These are phyloP conservation scores for Colletotrichum viniferum DNA, from an alignment of 2,329 filamentous ascomycete species.

Conservation along the genomic window DNA sequence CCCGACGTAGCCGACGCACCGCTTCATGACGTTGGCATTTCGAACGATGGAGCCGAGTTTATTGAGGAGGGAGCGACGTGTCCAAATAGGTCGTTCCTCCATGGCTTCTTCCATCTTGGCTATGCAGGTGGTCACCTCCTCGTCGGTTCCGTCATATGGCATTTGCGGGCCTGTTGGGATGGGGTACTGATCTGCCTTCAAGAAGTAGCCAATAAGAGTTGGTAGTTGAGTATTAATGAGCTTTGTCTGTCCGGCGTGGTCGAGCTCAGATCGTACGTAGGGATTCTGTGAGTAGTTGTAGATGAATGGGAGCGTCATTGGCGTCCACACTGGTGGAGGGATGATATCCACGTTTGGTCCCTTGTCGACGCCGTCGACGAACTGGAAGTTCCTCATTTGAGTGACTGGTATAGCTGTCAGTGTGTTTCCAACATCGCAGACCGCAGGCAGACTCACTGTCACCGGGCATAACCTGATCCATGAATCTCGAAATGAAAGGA, in stretches of 20 bases:
- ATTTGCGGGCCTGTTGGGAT: conserved; percentile 64
- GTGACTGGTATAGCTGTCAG: conserved; percentile 32
- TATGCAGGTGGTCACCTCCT: conserved; percentile 68
- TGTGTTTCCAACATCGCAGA: conserved; percentile 39
- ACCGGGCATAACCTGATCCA: conserved; percentile 72
- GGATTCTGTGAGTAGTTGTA: conserved; percentile 88
- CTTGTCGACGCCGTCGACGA: conserved; percentile 62
- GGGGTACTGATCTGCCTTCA: conserved; percentile 66
- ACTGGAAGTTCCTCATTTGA: conserved; percentile 59
- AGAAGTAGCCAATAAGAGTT: conserved; percentile 62
- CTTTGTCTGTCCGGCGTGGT: conserved; percentile 54
- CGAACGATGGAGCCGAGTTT: conserved; percentile 59
- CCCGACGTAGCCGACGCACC: conserved; percentile 81
- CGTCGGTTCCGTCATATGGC: conserved; percentile 63
- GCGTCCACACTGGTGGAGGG: conserved; percentile 79
- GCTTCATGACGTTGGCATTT: conserved; percentile 66
- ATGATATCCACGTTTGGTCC: conserved; percentile 71
- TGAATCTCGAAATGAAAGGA: conserved; percentile 73
- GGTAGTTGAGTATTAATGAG: conserved; percentile 65
- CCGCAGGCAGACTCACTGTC: conserved; percentile 56
- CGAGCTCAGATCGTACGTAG: conserved; percentile 68
- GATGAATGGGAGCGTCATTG: conserved; percentile 75
- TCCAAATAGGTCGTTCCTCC: conserved; percentile 81
- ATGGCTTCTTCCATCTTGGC: conserved; percentile 69
- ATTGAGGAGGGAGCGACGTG: conserved; percentile 81